Conservation (phyloP, 1,139 yeast species). For the Hansenula lynferdii region DNA sequence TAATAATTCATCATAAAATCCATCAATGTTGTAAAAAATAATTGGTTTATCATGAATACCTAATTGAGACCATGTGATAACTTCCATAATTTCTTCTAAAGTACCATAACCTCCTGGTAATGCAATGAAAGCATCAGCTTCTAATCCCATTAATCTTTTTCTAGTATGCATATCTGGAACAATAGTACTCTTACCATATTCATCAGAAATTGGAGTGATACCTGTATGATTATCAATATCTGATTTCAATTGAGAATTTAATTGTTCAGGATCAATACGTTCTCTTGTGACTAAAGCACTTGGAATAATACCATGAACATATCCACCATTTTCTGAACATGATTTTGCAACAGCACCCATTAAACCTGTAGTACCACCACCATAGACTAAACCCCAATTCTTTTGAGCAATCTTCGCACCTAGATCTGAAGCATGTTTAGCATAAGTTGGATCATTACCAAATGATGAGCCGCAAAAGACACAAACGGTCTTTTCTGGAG, state of each 20-base stretch:
- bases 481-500: slow-evolving; percentile 47
- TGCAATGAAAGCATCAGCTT: slow-evolving; percentile 84
- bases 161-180: slow-evolving; percentile 91
- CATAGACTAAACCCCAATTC: slow-evolving; percentile 79
- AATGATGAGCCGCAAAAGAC: slow-evolving; percentile 86
- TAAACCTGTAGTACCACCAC: slow-evolving; percentile 80
- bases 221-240: slow-evolving; percentile 47
- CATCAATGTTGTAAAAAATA: slow-evolving; percentile 70
- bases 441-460: slow-evolving; percentile 51
- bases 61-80: slow-evolving; percentile 86
- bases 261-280: slow-evolving; percentile 40
- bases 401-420: slow-evolving; percentile 55
- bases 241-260: slow-evolving; percentile 41
- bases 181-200: slow-evolving; percentile 74
- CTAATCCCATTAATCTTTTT: slow-evolving; percentile 80
- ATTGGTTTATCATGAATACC: slow-evolving; percentile 83
- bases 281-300: slow-evolving; percentile 75
- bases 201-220: slow-evolving; percentile 58
- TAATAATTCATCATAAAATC: slow-evolving; percentile 71
- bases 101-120: slow-evolving; percentile 95
- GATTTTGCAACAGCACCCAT: slow-evolving; percentile 87
- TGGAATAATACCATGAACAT: slow-evolving; percentile 85
- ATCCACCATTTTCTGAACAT: slow-evolving; percentile 60
- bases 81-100: slow-evolving; percentile 84
- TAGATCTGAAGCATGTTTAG: slow-evolving; percentile 50